phyloP scores from a whole-genome alignment of 305 asterid species.

The Solanum hybrid region DNA sequence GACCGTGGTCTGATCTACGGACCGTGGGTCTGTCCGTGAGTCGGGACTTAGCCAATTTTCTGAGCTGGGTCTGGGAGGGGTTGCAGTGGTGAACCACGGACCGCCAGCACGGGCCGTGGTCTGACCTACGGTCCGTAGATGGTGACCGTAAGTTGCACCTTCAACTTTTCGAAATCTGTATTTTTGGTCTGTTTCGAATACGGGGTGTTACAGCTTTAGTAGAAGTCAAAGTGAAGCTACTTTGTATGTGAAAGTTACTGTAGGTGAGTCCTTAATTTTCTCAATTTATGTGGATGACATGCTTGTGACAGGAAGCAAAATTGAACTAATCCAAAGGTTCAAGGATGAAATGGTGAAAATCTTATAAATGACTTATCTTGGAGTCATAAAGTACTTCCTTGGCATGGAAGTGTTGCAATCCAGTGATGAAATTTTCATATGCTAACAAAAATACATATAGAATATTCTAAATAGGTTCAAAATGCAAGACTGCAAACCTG shows the following conservation, averaged over 20 bases:
- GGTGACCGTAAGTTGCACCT: too few species aligned
- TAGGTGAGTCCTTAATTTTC: background rate
- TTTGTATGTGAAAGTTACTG: background rate
- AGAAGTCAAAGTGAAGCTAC: background rate
- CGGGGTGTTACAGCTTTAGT: background rate
- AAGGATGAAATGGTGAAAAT: background rate
- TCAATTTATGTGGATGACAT: background rate
- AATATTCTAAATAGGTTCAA: background rate
- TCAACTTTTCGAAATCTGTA: too few species aligned
- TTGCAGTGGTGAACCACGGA: too few species aligned
- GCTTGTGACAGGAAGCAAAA: background rate
- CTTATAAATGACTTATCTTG: background rate
- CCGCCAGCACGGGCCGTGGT: too few species aligned
- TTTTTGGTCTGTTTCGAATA: too few species aligned
- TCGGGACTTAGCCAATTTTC: too few species aligned
- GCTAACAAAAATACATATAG: background rate
- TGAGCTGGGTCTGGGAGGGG: too few species aligned
- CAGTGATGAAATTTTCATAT: background rate
- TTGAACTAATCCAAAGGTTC: background rate
- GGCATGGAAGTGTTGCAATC: background rate
- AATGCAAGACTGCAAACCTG: background rate
- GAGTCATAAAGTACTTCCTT: background rate
- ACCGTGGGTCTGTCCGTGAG: too few species aligned
- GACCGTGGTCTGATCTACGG: too few species aligned
- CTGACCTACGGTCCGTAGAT: too few species aligned